Conservation (phyloP, 1,139 yeast species). For the Lizanozyma gosingica region DNA sequence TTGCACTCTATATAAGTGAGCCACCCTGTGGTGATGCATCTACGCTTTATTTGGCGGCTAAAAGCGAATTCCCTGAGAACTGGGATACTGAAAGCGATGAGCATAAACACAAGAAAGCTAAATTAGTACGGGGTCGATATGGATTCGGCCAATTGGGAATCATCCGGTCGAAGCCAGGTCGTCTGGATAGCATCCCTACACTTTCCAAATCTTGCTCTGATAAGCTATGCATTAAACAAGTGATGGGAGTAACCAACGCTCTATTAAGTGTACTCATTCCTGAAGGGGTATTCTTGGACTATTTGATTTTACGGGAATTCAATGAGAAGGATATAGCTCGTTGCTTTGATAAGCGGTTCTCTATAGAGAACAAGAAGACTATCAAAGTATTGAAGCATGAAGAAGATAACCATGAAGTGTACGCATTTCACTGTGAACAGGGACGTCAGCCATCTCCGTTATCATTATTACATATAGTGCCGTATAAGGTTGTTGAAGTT, state of each 20-base stretch:
- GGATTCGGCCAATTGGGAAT: constrained; percentile 48
- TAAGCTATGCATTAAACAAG: constrained; percentile 60
- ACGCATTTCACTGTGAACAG: constrained; percentile 17
- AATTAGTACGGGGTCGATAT: constrained; percentile 50
- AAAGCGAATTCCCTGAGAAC: constrained; percentile 12
- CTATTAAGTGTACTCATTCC: constrained; percentile 36
- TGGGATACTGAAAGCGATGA: constrained; percentile 12
- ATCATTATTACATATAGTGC: constrained; percentile 25
- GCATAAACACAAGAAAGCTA: constrained; percentile 1
- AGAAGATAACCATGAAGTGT: constrained; percentile 11
- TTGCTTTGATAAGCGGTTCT: constrained; percentile 38
- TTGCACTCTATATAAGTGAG: constrained; percentile 66
- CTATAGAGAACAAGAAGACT: neutral
- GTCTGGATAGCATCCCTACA: constrained; percentile 63
- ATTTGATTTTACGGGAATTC: constrained; percentile 43
- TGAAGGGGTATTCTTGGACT: constrained; percentile 37
- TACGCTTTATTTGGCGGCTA: constrained; percentile 25
- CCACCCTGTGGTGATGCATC: constrained; percentile 94
- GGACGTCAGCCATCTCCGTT: constrained; percentile 24
- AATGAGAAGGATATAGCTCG: constrained; percentile 34
- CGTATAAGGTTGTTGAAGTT: constrained; percentile 24
- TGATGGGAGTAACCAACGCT: constrained; percentile 48
- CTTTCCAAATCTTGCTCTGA: constrained; percentile 84
- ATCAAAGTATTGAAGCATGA: neutral
- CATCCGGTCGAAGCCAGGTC: constrained; percentile 88